Evolutionary conservation across 2,329 filamentous ascomycete genomes (phyloP).

Genomic region (Colletotrichum gloeosporioides): DNA sequence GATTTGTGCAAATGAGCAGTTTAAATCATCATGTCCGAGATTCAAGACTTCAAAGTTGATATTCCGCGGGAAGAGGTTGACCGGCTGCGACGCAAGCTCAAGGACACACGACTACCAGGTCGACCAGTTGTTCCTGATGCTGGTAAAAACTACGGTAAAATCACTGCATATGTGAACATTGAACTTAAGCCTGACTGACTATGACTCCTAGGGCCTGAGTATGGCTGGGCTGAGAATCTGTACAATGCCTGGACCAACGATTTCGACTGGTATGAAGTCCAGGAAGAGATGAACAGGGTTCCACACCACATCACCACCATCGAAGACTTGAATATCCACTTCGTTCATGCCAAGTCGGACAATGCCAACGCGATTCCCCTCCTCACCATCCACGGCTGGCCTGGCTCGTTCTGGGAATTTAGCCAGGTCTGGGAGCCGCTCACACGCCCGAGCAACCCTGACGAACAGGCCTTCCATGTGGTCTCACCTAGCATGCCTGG

Average conservation of each 20-base stretch:
- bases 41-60: background rate
- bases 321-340: slow-evolving; percentile 29
- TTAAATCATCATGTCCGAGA: background rate
- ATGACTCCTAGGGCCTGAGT: background rate
- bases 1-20: background rate
- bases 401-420: slow-evolving; percentile 49
- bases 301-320: slow-evolving; percentile 22
- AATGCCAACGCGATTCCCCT: slow-evolving; percentile 38
- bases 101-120: background rate
- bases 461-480: slow-evolving; percentile 34
- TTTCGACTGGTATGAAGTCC: slow-evolving; percentile 23
- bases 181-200: fast-evolving
- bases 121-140: background rate
- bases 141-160: background rate
- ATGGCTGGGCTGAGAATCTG: slow-evolving; percentile 19
- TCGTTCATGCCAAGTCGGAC: slow-evolving; percentile 25
- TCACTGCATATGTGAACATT: background rate
- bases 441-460: slow-evolving; percentile 24
- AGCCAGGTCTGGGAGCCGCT: slow-evolving; percentile 41
- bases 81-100: background rate
- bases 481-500: slow-evolving; percentile 44
- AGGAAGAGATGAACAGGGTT: slow-evolving; percentile 10
- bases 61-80: background rate
- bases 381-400: slow-evolving; percentile 49
- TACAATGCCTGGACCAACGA: slow-evolving; percentile 5